Evolutionary conservation across 2,329 filamentous ascomycete genomes (phyloP).

Genomic region (Pezicula neosporulosa): DNA sequence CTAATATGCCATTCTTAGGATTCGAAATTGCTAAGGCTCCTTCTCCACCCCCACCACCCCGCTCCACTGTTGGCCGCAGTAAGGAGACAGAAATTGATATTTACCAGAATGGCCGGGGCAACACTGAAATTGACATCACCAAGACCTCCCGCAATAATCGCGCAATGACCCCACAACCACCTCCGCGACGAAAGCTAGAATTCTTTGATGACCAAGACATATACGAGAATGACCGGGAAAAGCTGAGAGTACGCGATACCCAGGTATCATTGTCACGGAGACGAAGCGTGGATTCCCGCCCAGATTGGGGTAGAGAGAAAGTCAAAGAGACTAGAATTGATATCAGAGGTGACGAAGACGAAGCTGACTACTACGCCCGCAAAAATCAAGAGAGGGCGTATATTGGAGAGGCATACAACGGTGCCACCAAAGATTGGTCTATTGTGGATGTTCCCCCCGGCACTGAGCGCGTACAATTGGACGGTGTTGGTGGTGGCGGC

Average conservation of each 20-base stretch:
- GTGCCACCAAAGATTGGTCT: conserved; percentile 73
- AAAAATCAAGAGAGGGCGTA: conserved; percentile 66
- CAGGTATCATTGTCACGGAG: conserved; percentile 19
- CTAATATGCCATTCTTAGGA: conserved; percentile 12
- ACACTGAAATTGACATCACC: conserved; percentile 55
- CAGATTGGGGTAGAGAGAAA: conserved; percentile 11
- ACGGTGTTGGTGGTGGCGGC: conserved; percentile 73
- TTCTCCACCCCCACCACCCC: conserved; percentile 26
- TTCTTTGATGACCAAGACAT: conserved; percentile 64
- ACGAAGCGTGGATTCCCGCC: conserved; percentile 21
- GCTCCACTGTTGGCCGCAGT: conserved; percentile 11
- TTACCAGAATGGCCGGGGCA: conserved; percentile 43
- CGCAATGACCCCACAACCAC: conserved; percentile 15
- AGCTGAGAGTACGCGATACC: conserved; percentile 32
- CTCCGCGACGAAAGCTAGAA: conserved; percentile 32
- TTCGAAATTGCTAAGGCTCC: conserved; percentile 22
- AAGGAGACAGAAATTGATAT: conserved; percentile 60
- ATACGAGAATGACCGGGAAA: conserved; percentile 43
- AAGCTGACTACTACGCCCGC: conserved; percentile 61
- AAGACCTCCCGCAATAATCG: conserved; percentile 9
- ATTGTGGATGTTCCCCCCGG: conserved; percentile 83
- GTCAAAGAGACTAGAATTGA: conserved; percentile 18
- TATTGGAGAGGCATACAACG: conserved; percentile 70
- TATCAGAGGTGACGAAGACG: conserved; percentile 35
- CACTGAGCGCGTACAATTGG: conserved; percentile 78